Percentiles rank a stretch among this genome's conserved stretches.
These are phyloP conservation scores for Coniochaeta sp. DNA, from an alignment of 2,329 filamentous ascomycete genomes.

Conservation along the genomic window DNA sequence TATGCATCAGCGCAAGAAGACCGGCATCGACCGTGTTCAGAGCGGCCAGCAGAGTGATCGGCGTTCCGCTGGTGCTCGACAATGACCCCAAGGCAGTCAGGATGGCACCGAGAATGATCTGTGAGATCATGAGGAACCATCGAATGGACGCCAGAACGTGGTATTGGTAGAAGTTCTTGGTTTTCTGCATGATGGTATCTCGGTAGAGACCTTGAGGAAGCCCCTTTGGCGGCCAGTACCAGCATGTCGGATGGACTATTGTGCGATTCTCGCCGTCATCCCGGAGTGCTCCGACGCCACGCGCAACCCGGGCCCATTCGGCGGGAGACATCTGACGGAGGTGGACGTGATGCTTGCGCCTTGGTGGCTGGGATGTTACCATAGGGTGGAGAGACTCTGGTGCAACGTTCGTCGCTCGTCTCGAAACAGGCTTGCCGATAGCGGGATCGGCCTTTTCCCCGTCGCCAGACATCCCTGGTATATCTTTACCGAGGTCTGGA, in stretches of 20 bases:
- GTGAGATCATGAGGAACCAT: constrained; percentile 39
- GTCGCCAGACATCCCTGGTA: neutral
- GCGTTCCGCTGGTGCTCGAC: constrained; percentile 24
- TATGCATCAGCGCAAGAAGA: constrained; percentile 42
- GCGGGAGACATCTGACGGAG: constrained; percentile 32
- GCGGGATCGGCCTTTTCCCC: neutral
- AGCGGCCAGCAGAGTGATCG: constrained; percentile 42
- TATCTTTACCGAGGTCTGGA: neutral
- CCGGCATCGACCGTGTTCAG: constrained; percentile 42
- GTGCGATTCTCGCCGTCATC: constrained; percentile 33
- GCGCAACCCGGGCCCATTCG: constrained; percentile 39
- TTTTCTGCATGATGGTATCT: constrained; percentile 36
- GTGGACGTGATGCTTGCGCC: constrained; percentile 4
- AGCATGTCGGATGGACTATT: constrained; percentile 31
- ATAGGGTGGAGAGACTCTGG: neutral
- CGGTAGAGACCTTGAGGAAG: constrained; percentile 41
- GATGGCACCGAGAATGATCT: constrained; percentile 39
- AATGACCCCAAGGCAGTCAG: constrained; percentile 42
- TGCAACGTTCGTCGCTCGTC: neutral
- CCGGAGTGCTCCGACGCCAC: constrained; percentile 36
- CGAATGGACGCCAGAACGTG: constrained; percentile 32
- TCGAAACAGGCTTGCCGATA: neutral
- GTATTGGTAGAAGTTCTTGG: constrained; percentile 36
- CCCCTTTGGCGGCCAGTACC: constrained; percentile 37
- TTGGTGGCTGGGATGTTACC: neutral